Conservation (phyloP, 75 land plant species). For the Ceratopteris richardii region DNA sequence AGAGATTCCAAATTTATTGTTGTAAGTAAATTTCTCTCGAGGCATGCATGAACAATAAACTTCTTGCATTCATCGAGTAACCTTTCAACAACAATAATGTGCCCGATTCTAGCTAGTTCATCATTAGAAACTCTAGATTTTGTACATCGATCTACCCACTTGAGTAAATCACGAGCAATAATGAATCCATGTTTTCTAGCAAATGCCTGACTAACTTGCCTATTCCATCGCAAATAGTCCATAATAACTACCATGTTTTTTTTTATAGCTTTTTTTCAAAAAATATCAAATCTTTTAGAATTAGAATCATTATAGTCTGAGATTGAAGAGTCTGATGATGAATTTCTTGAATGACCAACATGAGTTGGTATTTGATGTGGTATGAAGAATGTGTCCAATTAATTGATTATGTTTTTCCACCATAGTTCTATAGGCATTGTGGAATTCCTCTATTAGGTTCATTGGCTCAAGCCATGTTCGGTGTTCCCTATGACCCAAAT, state of each 20-base stretch:
- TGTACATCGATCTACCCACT: conserved; percentile 87
- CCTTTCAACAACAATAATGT: conserved; percentile 79
- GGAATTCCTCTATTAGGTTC: too few relatives aligned
- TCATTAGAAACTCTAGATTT: conserved; percentile 55
- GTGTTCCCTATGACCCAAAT: too few relatives aligned
- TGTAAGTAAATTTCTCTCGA: conserved; percentile 60
- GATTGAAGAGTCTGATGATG: too few relatives aligned
- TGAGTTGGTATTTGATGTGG: too few relatives aligned
- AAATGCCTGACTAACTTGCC: conserved; percentile 90
- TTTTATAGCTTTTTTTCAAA: too few relatives aligned
- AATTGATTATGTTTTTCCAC: too few relatives aligned
- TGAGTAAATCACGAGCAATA: conserved; percentile 88
- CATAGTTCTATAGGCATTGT: too few relatives aligned
- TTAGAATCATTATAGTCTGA: too few relatives aligned
- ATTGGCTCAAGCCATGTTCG: too few relatives aligned
- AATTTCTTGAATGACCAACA: too few relatives aligned
- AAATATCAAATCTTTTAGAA: too few relatives aligned
- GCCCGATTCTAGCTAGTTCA: conserved; percentile 86
- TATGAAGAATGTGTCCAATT: too few relatives aligned
- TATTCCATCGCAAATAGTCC: conserved; percentile 82
- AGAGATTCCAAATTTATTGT: conserved; percentile 44
- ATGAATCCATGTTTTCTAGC: conserved; percentile 99
- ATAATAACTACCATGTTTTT: conserved; percentile 92
- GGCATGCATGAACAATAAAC: conserved; percentile 44
- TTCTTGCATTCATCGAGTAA: conserved; percentile 70